phyloP scores from a whole-genome alignment of 1,139 yeast species.

The Pichia sp. region DNA sequence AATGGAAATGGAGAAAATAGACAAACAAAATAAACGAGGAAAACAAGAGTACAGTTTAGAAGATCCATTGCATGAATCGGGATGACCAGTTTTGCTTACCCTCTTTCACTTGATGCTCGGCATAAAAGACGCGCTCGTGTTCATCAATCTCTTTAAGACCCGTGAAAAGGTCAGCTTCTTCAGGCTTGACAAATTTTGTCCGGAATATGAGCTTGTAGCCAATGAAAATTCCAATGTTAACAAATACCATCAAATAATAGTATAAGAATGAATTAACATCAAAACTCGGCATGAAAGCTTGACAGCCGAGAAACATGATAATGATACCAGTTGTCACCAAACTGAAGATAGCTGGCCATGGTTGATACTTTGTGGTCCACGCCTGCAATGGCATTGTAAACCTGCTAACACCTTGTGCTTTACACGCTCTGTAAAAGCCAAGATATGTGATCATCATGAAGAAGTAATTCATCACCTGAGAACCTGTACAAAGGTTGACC shows the following conservation, averaged over 20 bases:
- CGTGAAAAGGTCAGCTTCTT: constrained; percentile 38
- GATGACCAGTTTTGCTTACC: no score
- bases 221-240: constrained; percentile 29
- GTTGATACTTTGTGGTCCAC: constrained; percentile 34
- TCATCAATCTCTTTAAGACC: constrained; percentile 22
- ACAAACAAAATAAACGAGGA: no score
- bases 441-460: constrained; percentile 41
- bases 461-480: constrained; percentile 40
- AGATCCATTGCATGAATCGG: no score
- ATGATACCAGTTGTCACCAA: constrained; percentile 23
- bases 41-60: no score
- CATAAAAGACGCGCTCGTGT: constrained; percentile 15
- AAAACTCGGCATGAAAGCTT: constrained; percentile 38
- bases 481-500: constrained; percentile 44
- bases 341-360: constrained; percentile 36
- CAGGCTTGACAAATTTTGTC: constrained; percentile 36
- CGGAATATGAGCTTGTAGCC: constrained; percentile 35
- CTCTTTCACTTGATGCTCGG: background rate
- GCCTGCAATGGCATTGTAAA: constrained; percentile 32
- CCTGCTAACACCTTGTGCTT: constrained; percentile 34
- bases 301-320: constrained; percentile 36
- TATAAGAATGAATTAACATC: constrained; percentile 35
- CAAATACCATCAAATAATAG: constrained; percentile 38
- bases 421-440: constrained; percentile 38
- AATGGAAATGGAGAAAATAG: no score